Evolutionary conservation across 2,329 filamentous ascomycete genomes (phyloP).

Genomic region (Cladosporium sp.): DNA sequence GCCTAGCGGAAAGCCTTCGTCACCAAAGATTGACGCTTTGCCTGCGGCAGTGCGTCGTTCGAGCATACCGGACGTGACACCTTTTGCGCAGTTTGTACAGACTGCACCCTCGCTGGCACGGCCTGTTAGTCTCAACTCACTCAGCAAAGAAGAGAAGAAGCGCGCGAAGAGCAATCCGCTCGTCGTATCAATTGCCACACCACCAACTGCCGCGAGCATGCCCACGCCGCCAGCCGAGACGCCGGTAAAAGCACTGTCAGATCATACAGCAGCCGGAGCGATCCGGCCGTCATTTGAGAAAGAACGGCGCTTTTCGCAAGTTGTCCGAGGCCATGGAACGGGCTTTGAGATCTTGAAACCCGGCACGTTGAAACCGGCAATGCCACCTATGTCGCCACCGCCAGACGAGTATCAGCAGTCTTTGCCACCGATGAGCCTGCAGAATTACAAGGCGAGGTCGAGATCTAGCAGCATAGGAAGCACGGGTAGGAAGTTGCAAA

Average conservation of each 20-base stretch:
- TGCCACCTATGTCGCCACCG: conserved; percentile 12
- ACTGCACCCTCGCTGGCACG: conserved; percentile 23
- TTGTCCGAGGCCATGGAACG: conserved; percentile 30
- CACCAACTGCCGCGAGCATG: neutral
- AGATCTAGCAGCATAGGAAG: conserved; percentile 6
- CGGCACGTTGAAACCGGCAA: conserved; percentile 25
- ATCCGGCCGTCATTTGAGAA: conserved; percentile 21
- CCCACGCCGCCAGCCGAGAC: neutral
- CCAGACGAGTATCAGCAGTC: conserved; percentile 18
- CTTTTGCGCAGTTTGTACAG: conserved; percentile 29
- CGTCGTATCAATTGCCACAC: neutral
- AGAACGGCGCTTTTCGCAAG: conserved; percentile 16
- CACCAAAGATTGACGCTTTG: conserved; percentile 22
- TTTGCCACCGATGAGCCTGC: conserved; percentile 26
- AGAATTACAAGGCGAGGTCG: conserved; percentile 17
- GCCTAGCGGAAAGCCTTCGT: neutral
- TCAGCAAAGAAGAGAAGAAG: neutral
- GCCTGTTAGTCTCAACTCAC: neutral
- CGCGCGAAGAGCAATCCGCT: neutral
- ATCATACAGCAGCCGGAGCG: conserved; percentile 1
- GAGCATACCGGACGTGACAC: conserved; percentile 29
- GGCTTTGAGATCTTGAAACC: conserved; percentile 34
- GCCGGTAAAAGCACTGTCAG: neutral
- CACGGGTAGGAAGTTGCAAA: conserved; percentile 26
- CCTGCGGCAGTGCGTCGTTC: conserved; percentile 24